A percentile compares a stretch with the other conserved stretches of the same genome.
These are phyloP conservation scores for Dendrocalamus sinicus DNA, from an alignment of 176 grass and related monocot species.

Conservation along the genomic window DNA sequence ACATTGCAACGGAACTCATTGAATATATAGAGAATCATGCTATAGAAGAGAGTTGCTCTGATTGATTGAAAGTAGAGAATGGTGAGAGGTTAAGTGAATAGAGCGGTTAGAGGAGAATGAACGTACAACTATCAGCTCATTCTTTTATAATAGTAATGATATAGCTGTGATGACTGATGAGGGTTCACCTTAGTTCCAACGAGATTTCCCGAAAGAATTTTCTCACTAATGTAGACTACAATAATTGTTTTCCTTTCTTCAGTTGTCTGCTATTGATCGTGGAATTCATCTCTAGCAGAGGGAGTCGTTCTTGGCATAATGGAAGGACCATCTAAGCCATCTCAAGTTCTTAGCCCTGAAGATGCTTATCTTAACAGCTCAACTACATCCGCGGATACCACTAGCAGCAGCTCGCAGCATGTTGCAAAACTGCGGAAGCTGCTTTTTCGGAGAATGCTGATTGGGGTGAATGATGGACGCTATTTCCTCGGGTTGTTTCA, in stretches of 20 bases:
- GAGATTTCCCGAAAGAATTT: background rate
- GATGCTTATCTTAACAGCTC: conserved; percentile 25
- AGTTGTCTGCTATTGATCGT: background rate
- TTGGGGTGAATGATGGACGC: conserved; percentile 77
- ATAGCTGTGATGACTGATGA: background rate
- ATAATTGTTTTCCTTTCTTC: background rate
- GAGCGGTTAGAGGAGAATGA: too few species aligned
- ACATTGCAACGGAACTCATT: too few species aligned
- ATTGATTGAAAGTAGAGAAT: too few species aligned
- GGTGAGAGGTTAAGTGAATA: too few species aligned
- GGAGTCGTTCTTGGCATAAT: conserved; percentile 12
- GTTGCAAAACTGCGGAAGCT: conserved; percentile 71
- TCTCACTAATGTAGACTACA: background rate
- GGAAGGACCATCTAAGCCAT: conserved; percentile 33
- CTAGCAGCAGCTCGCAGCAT: conserved; percentile 51
- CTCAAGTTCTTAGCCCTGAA: background rate
- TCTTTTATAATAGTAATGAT: too few species aligned
- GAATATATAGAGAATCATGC: too few species aligned
- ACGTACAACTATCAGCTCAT: too few species aligned
- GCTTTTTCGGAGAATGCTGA: conserved; percentile 72
- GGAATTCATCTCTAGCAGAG: conserved; percentile 23
- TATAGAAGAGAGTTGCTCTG: too few species aligned
- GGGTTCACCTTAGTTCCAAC: background rate
- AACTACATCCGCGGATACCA: background rate
- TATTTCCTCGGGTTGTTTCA: conserved; percentile 88